Conservation (phyloP, 2,329 filamentous ascomycete species). For the Tolypocladium endophyticum region DNA sequence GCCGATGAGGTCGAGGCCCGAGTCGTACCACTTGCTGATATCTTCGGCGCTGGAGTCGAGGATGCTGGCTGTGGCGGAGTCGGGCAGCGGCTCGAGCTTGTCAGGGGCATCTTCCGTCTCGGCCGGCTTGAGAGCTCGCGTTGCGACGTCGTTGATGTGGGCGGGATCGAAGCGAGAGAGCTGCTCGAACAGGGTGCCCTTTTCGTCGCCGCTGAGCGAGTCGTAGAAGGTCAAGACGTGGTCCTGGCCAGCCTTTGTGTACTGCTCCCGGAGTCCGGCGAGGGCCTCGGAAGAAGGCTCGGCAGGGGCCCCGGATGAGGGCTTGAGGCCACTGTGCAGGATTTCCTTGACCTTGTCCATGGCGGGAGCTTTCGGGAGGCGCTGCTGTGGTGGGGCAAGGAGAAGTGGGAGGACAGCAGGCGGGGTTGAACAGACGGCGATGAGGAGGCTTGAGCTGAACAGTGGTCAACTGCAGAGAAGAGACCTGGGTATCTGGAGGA, state of each 20-base stretch:
- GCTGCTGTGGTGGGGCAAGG: conserved; percentile 7
- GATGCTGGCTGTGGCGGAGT: conserved; percentile 77
- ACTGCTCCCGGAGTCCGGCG: conserved; percentile 57
- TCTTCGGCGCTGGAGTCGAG: conserved; percentile 76
- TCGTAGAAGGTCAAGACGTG: conserved; percentile 79
- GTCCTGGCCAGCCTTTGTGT: conserved; percentile 67
- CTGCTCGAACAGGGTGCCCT: conserved; percentile 71
- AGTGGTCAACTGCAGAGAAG: background rate
- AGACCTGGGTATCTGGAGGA: background rate
- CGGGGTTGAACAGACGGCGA: background rate
- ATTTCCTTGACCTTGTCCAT: conserved; percentile 35
- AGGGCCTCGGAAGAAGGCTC: conserved; percentile 57
- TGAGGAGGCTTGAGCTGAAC: background rate
- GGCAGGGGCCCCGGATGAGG: conserved; percentile 20
- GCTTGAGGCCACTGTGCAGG: conserved; percentile 24
- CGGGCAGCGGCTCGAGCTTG: conserved; percentile 75
- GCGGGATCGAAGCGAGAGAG: conserved; percentile 71
- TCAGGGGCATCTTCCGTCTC: conserved; percentile 45
- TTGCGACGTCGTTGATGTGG: conserved; percentile 78
- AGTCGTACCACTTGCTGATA: conserved; percentile 74
- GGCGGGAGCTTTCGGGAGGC: conserved; percentile 6
- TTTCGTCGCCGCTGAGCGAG: conserved; percentile 60
- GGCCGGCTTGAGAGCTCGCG: conserved; percentile 71
- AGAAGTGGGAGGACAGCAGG: background rate
- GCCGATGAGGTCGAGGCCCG: conserved; percentile 69